Evolutionary conservation across 805 yeast species (phyloP).

Genomic region (Lipomyces yamanashiensis): DNA sequence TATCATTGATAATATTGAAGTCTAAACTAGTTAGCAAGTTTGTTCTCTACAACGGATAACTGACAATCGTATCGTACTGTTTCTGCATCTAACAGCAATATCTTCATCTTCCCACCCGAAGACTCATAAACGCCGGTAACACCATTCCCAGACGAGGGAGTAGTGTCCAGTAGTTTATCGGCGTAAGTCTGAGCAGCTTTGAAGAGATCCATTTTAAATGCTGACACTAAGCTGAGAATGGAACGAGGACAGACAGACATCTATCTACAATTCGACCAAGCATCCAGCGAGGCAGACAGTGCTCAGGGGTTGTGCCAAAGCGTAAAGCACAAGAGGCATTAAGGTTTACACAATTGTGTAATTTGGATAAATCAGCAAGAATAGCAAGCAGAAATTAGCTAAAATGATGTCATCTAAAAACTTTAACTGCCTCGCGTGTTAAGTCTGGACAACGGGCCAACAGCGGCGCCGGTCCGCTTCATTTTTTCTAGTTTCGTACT

Average conservation of each 20-base stretch:
- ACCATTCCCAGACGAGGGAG: slow-evolving; percentile 31
- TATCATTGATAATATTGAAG: slow-evolving; percentile 82
- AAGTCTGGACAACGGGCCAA: neutral
- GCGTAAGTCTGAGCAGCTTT: slow-evolving; percentile 48
- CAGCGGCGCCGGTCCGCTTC: neutral
- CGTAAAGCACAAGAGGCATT: neutral
- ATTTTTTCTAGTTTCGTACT: neutral
- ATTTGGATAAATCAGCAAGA: neutral
- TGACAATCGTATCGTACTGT: slow-evolving; percentile 49
- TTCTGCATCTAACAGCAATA: slow-evolving; percentile 73
- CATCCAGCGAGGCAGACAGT: neutral
- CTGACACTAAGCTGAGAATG: neutral
- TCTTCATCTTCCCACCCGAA: slow-evolving; percentile 55
- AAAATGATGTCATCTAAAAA: neutral
- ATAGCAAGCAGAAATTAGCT: neutral
- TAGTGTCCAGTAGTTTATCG: slow-evolving; percentile 45
- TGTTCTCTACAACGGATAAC: neutral
- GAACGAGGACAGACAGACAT: neutral
- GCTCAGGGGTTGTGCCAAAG: neutral
- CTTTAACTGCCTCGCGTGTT: neutral
- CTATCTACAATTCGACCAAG: neutral
- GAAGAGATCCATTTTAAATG: slow-evolving; percentile 46
- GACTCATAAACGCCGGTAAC: slow-evolving; percentile 41
- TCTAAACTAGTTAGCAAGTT: slow-evolving; percentile 41
- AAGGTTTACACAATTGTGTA: neutral